Evolutionary conservation across 306 rosid species (phyloP).

Genomic region (Prunus davidiana): DNA sequence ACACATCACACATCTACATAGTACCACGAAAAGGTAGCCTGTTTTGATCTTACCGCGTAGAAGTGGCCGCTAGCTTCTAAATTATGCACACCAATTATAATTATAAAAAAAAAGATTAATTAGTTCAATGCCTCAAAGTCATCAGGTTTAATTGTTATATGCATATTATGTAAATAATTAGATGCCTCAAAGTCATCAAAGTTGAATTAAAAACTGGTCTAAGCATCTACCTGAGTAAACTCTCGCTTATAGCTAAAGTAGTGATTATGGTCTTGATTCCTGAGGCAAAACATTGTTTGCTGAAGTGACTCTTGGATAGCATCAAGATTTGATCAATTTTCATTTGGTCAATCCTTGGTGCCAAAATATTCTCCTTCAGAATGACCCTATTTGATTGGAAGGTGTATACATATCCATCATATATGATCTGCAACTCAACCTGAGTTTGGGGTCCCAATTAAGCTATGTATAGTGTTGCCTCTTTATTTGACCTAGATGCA

Average conservation of each 20-base stretch:
- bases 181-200: background rate
- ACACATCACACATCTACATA: background rate
- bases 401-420: background rate
- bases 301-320: constrained; percentile 7
- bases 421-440: background rate
- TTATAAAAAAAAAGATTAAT: too few relatives aligned
- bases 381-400: constrained; percentile 1
- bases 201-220: background rate
- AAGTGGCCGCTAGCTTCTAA: background rate
- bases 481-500: background rate
- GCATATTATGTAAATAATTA: background rate
- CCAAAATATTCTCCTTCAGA: background rate
- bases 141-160: background rate
- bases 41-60: background rate
- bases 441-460: background rate
- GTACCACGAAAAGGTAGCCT: constrained; percentile 11
- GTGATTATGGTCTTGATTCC: background rate
- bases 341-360: constrained; percentile 7
- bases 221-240: background rate
- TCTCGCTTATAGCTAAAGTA: constrained; percentile 1
- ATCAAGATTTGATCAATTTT: background rate
- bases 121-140: background rate
- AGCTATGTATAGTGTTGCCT: background rate
- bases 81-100: background rate
- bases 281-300: background rate